These are phyloP conservation scores for Adansonia grandidieri DNA, from an alignment of 441 rosid genomes.

Conservation along the genomic window DNA sequence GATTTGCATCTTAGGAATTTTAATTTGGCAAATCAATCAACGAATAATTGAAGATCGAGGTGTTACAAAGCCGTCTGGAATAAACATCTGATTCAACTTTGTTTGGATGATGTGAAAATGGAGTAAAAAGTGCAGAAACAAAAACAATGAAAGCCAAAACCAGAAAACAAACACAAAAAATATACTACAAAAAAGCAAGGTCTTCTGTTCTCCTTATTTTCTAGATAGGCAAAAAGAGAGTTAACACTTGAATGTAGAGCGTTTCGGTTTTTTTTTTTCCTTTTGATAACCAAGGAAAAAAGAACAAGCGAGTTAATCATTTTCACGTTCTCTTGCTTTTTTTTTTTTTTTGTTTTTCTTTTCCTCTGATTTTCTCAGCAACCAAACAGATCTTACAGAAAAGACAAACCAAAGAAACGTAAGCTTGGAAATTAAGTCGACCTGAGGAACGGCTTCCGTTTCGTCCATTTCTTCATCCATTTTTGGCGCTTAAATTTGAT, in stretches of 20 bases:
- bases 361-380: conserved; percentile 31
- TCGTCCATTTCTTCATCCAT: conserved; percentile 78
- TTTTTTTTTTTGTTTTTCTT: background rate
- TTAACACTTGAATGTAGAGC: background rate
- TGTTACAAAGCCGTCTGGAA: background rate
- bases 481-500: conserved; percentile 14
- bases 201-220: conserved; percentile 4
- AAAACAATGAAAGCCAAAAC: background rate
- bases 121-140: background rate
- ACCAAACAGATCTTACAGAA: conserved; percentile 33
- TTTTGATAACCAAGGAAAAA: background rate
- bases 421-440: conserved; percentile 25
- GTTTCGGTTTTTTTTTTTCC: background rate
- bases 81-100: background rate
- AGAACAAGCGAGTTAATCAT: background rate
- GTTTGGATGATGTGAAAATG: background rate
- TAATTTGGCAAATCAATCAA: background rate
- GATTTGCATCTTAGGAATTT: conserved; percentile 6
- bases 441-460: conserved; percentile 68
- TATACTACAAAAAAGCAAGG: background rate
- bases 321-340: background rate
- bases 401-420: conserved; percentile 11
- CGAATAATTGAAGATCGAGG: background rate
- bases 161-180: background rate
- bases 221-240: conserved; percentile 19